phyloP scores from a whole-genome alignment of 2,329 filamentous ascomycete genomes.

The Cladosporium sp. region DNA sequence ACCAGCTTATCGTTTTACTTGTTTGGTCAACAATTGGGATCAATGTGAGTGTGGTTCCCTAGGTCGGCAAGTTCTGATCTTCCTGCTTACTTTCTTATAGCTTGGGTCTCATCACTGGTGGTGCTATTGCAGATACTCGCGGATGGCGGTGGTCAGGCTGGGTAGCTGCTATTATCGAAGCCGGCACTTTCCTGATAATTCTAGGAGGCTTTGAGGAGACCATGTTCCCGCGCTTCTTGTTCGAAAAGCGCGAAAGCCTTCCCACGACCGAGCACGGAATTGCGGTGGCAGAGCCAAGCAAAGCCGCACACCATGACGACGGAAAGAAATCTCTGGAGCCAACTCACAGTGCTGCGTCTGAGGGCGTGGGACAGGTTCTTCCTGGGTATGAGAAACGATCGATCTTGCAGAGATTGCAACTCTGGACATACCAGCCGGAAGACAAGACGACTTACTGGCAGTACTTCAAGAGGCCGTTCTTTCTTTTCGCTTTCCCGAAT shows the following conservation, averaged over 20 bases:
- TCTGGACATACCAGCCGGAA: conserved; percentile 27
- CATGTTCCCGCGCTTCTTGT: conserved; percentile 33
- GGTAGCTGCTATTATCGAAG: conserved; percentile 31
- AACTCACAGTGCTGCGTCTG: not conserved
- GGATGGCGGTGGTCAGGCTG: conserved; percentile 33
- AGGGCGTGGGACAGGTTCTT: conserved; percentile 7
- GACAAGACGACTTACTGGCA: conserved; percentile 36
- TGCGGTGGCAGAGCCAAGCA: not conserved
- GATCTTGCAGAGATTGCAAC: conserved; percentile 20
- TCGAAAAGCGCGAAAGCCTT: conserved; percentile 14
- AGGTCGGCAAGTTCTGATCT: not conserved
- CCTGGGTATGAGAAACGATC: conserved; percentile 19
- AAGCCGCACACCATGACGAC: not conserved
- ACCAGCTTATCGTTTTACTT: conserved; percentile 23
- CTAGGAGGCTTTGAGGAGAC: conserved; percentile 34
- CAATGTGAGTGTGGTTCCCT: conserved; percentile 25
- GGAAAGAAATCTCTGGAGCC: conserved; percentile 6
- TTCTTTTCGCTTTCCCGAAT: conserved; percentile 37
- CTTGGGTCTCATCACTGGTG: conserved; percentile 35
- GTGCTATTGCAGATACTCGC: conserved; percentile 32
- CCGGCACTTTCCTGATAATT: conserved; percentile 17
- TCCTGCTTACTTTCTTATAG: not conserved
- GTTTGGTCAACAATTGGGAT: conserved; percentile 38
- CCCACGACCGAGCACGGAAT: not conserved
- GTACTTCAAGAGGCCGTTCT: conserved; percentile 38